Evolutionary conservation across 257 asterid genomes (phyloP).

Genomic region (Eustoma russellianum): DNA sequence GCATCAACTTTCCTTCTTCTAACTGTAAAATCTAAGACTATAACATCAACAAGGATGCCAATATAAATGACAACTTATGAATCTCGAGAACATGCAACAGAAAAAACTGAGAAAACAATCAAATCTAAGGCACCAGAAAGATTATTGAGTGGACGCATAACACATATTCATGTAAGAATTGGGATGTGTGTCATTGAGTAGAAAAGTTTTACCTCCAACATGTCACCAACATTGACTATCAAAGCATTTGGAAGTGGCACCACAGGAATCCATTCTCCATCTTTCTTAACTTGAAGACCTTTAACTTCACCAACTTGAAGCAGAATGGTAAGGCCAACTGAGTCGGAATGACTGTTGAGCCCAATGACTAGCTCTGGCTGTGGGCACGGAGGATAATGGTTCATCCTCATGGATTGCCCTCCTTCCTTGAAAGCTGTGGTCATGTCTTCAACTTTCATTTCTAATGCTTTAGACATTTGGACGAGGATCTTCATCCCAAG

Average conservation of each 20-base stretch:
- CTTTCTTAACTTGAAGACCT: conserved; percentile 23
- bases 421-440: conserved; percentile 10
- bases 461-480: conserved; percentile 29
- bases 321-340: conserved; percentile 23
- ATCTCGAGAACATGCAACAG: too few species aligned
- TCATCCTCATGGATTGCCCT: conserved; percentile 25
- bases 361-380: conserved; percentile 22
- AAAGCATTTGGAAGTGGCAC: conserved; percentile 22
- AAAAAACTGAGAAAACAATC: too few species aligned
- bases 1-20: too few species aligned
- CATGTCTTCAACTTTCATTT: conserved; percentile 31
- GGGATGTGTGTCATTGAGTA: too few species aligned
- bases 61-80: too few species aligned
- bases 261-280: conserved; percentile 21
- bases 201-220: conserved; percentile 12
- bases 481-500: conserved; percentile 31
- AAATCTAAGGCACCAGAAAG: neutral
- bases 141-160: too few species aligned
- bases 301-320: conserved; percentile 21
- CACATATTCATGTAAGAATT: too few species aligned
- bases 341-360: conserved; percentile 25
- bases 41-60: too few species aligned
- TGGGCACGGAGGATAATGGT: conserved; percentile 21
- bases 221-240: conserved; percentile 25
- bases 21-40: too few species aligned